phyloP scores from a whole-genome alignment of 2,329 filamentous ascomycete species.

The Hypoxylon sp. region DNA sequence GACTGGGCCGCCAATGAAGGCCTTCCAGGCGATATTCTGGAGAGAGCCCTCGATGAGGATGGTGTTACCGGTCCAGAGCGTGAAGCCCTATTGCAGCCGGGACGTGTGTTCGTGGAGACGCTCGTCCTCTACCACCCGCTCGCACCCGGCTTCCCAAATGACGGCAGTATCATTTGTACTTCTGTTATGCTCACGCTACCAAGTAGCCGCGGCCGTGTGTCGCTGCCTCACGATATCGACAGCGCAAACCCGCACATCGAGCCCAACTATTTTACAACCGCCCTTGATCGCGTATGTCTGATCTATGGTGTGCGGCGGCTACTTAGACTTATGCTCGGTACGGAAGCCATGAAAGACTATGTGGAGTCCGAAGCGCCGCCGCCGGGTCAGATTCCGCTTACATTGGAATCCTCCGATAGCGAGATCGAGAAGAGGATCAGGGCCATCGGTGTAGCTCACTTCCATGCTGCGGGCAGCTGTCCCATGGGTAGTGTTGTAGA shows the following conservation, averaged over 20 bases:
- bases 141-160: constrained; percentile 16
- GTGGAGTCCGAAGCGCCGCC: constrained; percentile 48
- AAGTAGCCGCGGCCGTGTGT: constrained; percentile 15
- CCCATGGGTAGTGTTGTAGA: constrained; percentile 58
- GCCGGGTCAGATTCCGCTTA: constrained; percentile 39
- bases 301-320: constrained; percentile 47
- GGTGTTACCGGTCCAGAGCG: constrained; percentile 17
- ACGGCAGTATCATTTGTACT: constrained; percentile 19
- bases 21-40: constrained; percentile 16
- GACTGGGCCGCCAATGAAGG: constrained; percentile 17
- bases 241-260: constrained; percentile 38
- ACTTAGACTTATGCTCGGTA: constrained; percentile 46
- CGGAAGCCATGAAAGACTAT: constrained; percentile 43
- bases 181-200: constrained; percentile 22
- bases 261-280: constrained; percentile 51
- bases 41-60: constrained; percentile 26
- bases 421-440: constrained; percentile 51
- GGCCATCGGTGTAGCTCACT: constrained; percentile 43
- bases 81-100: constrained; percentile 22
- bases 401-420: constrained; percentile 47
- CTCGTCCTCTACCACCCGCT: constrained; percentile 24
- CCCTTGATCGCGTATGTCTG: constrained; percentile 49
- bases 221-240: constrained; percentile 11
- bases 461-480: constrained; percentile 52
- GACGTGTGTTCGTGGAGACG: constrained; percentile 27